Percentiles rank a stretch among this genome's conserved stretches.
Evolutionary conservation across 1,284 basidiomycete species (phyloP).

Genomic region (Leccinum laetum): DNA sequence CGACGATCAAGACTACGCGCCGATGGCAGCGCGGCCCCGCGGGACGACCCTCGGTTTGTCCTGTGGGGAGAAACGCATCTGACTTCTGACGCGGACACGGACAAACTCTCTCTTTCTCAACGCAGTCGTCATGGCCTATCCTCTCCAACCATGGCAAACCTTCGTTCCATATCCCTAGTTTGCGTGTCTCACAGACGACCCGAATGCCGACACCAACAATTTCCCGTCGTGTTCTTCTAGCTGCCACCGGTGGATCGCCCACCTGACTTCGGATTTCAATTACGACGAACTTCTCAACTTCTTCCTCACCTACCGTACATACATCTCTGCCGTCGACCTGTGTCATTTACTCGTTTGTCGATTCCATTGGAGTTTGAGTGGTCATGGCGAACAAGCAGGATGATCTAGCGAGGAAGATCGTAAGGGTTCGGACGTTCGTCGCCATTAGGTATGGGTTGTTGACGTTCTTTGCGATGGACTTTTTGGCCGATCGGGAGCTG

Average conservation of each 20-base stretch:
- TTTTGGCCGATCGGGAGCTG: constrained; percentile 77
- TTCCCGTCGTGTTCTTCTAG: constrained; percentile 60
- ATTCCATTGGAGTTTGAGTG: constrained; percentile 80
- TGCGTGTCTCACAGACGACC: constrained; percentile 26
- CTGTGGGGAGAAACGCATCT: constrained; percentile 76
- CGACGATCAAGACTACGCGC: too few species aligned
- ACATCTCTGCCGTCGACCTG: constrained; percentile 74
- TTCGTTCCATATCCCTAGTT: constrained; percentile 33
- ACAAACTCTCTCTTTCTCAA: constrained; percentile 49
- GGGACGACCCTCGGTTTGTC: constrained; percentile 35
- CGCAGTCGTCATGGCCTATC: constrained; percentile 50
- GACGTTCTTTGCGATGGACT: constrained; percentile 86
- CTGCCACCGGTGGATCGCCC: constrained; percentile 90
- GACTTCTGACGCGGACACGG: constrained; percentile 35
- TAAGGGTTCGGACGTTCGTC: constrained; percentile 84
- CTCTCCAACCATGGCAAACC: constrained; percentile 36
- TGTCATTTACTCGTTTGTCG: constrained; percentile 78
- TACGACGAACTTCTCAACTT: constrained; percentile 84
- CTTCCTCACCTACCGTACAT: constrained; percentile 45
- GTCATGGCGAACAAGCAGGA: constrained; percentile 50
- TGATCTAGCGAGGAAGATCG: constrained; percentile 69
- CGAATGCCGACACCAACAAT: constrained; percentile 17
- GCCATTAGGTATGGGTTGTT: constrained; percentile 85
- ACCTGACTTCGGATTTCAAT: constrained; percentile 80
- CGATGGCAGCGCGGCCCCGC: too few species aligned